Evolutionary conservation across 768 basidiomycete species (phyloP), one percentile per base, ranked within the genome.

Genomic region (Phaffia australis): DNA sequence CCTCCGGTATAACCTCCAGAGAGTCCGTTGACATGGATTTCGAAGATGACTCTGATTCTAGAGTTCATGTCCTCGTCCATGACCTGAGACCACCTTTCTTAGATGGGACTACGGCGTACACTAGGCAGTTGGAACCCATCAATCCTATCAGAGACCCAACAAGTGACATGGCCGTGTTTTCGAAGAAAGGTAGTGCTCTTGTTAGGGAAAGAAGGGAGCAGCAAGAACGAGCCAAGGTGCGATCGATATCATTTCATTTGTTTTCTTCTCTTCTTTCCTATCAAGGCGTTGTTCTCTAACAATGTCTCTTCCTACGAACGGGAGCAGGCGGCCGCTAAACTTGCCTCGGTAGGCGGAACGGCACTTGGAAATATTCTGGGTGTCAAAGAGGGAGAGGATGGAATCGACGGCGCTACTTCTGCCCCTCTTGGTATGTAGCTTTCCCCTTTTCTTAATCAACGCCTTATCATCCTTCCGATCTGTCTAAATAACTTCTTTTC

Each of bases 341-440:
- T 95, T 19, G 92, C 94, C 23, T 84, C 87, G 0, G 79, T 98
- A 18, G 89, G 90, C 27, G 95, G 95, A 25, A 97, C 93, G 0
- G 81, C 87, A 0, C 80, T 99, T n/a, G 95, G 95, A 23, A 98
- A 99, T 75, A 86, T 98, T 69, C 89, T 95, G 86, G 95, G 95
- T 19, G 89, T 98, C 23, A 88, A 87, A 76, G 91, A 98, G 69
- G 89, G 92, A 71, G 89, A 91, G 70, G 90, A 88, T 16, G 89
- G 89, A 19, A 54, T 61, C 32, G 56, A 72, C 46, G 48, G 52
- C 46, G 51, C 61, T 15, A 15, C 27, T 1, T 51, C 47, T 63
- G 23, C 25, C 16, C 49, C 23, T 42, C n/a, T 6, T 32, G 25
- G 27, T 23, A 29, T 3, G 27, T 3, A 23, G 27, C 27, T 8